Evolutionary conservation across 2,329 filamentous ascomycete species (phyloP).

Genomic region (Fusarium hostae): DNA sequence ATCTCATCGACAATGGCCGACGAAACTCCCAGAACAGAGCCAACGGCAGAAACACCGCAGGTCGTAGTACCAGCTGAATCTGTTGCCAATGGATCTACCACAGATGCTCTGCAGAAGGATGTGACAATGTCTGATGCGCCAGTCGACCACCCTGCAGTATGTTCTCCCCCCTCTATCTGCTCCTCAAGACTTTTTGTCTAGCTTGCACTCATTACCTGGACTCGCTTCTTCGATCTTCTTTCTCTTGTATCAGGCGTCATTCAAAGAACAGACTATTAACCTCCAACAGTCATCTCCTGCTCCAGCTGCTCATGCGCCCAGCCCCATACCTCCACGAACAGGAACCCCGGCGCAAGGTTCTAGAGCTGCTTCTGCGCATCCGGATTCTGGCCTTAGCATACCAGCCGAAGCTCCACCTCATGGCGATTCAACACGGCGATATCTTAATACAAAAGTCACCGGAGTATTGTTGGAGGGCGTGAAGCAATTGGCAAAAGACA

Average conservation of each 20-base stretch:
- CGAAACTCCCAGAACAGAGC: constrained; percentile 39
- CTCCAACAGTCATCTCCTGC: constrained; percentile 52
- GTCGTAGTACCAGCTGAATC: constrained; percentile 37
- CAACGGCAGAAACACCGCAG: constrained; percentile 34
- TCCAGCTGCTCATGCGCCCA: constrained; percentile 51
- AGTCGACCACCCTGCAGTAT: constrained; percentile 55
- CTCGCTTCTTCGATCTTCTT: background rate
- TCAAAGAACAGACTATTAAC: constrained; percentile 15
- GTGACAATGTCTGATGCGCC: constrained; percentile 58
- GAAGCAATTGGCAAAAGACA: constrained; percentile 76
- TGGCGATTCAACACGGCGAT: constrained; percentile 75
- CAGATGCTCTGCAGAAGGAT: constrained; percentile 50
- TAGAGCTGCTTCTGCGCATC: constrained; percentile 67
- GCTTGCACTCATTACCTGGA: background rate
- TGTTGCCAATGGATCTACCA: constrained; percentile 31
- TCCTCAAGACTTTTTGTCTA: no score
- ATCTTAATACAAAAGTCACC: constrained; percentile 77
- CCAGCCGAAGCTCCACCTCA: constrained; percentile 70
- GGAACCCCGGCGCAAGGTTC: constrained; percentile 64
- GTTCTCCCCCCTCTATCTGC: background rate
- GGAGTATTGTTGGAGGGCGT: constrained; percentile 77
- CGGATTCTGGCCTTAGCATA: constrained; percentile 64
- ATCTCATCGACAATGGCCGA: constrained; percentile 46
- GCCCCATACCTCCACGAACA: constrained; percentile 57
- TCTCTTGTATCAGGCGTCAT: constrained; percentile 1